Base-by-base conservation (phyloP, 129 eudicot species). In the Chrysanthemum makinoi region DNA sequence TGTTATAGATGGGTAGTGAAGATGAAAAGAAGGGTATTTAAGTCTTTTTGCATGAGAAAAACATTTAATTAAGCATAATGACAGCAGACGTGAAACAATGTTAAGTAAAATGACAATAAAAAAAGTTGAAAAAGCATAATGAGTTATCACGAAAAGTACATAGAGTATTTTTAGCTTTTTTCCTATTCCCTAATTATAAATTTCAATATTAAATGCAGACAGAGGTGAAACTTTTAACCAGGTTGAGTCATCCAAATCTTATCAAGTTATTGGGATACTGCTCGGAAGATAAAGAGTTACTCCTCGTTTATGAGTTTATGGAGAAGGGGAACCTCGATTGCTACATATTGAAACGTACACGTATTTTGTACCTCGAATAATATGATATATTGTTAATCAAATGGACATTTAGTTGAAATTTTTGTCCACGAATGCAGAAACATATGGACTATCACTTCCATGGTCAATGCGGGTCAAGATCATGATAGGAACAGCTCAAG, bases 291-390 rank as follows among this genome's bases (percentile, higher is more conserved):
- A 20, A 64, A n/a, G 78, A 76, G 1, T 74, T 52, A 19, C 72
- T 80, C 51, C 82, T 80, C 33, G 80, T 80, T 35, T 83, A 80
- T 12, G 88, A 83, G 73, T 73, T 76, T 65, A 28, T 80, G 80
- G 49, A 39, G 1, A 80, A 73, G 5, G 77, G 80, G 57, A 55
- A 72, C 80, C 59, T 83, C 65, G 85, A 80, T n/a, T 28, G 50
- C 10, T 55, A 72, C 74, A 62, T 83, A 51, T 65, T 80, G 58
- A 73, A 67, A 46, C 50, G 80, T 83, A 80, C 80, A 65, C 39
- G 14, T 62, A 18, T 48, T 10, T 39, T 20, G 46, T 8, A 39
- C 1, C 10, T 39, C 1, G 2, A 39, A 39, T 39, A 39, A 56
- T 53, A 6, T 30, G 2, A 48, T 17, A 47, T 62, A 56, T 12